These are phyloP conservation scores for Cladophialophora psammophila DNA, from an alignment of 2,329 filamentous ascomycete species.

Conservation along the genomic window DNA sequence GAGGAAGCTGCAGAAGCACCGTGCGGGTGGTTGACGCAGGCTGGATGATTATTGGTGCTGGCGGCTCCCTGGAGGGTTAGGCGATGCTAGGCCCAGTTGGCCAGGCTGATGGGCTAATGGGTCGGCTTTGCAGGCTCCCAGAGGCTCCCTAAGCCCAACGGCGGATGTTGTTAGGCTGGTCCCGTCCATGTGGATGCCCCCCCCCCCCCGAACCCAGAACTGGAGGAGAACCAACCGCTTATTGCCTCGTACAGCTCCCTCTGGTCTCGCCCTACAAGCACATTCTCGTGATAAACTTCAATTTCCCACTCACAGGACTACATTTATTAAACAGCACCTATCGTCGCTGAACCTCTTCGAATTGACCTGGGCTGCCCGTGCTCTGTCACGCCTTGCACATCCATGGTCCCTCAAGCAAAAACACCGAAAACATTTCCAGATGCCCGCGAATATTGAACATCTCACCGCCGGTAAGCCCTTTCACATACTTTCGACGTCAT, in stretches of 20 bases:
- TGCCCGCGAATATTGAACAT: not conserved
- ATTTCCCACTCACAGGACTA: too few relatives aligned
- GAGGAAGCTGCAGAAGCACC: constrained; percentile 4
- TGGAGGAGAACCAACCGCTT: constrained; percentile 6
- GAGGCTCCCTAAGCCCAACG: not conserved
- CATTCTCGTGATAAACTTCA: not conserved
- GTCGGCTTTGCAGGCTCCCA: not conserved
- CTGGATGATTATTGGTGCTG: not conserved
- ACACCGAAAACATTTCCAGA: not conserved
- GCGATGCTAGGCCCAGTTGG: not conserved
- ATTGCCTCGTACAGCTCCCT: not conserved
- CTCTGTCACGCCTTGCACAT: not conserved
- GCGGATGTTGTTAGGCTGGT: constrained; percentile 15
- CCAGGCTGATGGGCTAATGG: not conserved
- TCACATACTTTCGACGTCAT: constrained; percentile 34
- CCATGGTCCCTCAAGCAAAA: not conserved
- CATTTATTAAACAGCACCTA: not conserved
- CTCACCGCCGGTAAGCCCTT: not conserved
- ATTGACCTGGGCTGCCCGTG: not conserved
- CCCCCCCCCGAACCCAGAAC: not conserved
- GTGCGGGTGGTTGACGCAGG: constrained; percentile 3
- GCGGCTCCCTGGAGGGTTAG: not conserved
- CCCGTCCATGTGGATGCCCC: constrained; percentile 12
- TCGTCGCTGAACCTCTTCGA: not conserved
- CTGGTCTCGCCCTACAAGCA: not conserved